phyloP scores from a whole-genome alignment of 75 land plant species.

The Isoetes taiwanensis region DNA sequence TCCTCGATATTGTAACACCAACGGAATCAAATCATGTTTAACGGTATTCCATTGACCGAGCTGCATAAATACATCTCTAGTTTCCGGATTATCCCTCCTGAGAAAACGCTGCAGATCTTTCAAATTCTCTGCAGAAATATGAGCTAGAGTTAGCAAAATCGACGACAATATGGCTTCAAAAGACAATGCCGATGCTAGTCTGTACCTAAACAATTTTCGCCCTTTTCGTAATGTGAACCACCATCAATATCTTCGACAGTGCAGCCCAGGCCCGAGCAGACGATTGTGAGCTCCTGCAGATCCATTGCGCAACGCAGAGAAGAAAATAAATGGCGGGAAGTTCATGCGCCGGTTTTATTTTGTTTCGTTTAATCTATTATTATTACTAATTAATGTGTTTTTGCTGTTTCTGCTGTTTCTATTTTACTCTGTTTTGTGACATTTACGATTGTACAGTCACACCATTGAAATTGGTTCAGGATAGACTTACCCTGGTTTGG shows the following conservation, averaged over 20 bases:
- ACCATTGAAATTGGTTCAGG: too few species aligned
- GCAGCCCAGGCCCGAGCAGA: slow-evolving; percentile 58
- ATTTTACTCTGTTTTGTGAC: too few species aligned
- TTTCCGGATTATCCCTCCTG: slow-evolving; percentile 65
- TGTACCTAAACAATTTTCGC: slow-evolving; percentile 62
- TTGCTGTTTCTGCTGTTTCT: too few species aligned
- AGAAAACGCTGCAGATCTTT: slow-evolving; percentile 77
- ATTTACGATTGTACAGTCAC: too few species aligned
- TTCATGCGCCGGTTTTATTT: too few species aligned
- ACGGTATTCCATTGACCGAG: slow-evolving; percentile 79
- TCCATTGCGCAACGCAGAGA: too few species aligned
- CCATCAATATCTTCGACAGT: slow-evolving; percentile 35
- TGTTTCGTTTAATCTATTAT: too few species aligned
- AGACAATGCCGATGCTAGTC: background rate
- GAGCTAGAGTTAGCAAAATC: background rate
- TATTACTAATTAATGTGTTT: too few species aligned
- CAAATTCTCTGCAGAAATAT: slow-evolving; percentile 47
- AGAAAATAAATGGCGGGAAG: too few species aligned
- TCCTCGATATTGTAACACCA: slow-evolving; percentile 48
- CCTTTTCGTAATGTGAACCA: slow-evolving; percentile 30
- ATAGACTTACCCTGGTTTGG: too few species aligned
- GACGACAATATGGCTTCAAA: background rate
- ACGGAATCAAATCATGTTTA: slow-evolving; percentile 55
- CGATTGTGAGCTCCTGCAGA: slow-evolving; percentile 36
- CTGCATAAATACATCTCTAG: slow-evolving; percentile 71